Evolutionary conservation across 2,329 filamentous ascomycete genomes (phyloP).

Genomic region (Fusarium compactum): DNA sequence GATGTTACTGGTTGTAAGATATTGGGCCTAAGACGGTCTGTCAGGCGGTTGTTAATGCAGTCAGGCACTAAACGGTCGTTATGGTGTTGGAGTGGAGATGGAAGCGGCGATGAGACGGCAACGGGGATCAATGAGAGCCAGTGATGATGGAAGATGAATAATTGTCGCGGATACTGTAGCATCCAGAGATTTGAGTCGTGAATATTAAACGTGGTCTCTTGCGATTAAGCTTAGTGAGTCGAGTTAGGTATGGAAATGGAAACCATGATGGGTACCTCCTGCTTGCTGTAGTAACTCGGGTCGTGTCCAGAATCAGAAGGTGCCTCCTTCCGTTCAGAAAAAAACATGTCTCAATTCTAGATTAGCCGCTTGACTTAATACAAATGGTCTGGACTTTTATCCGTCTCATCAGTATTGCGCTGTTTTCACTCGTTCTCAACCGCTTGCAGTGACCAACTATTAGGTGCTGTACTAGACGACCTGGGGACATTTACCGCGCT

Average conservation of each 20-base stretch:
- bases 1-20: constrained; percentile 40
- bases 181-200: constrained; percentile 1
- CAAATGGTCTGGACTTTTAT: constrained; percentile 3
- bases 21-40: constrained; percentile 28
- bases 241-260: background rate
- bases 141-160: constrained; percentile 7
- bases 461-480: constrained; percentile 5
- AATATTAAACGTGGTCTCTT: constrained; percentile 8
- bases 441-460: constrained; percentile 5
- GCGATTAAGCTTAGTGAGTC: background rate
- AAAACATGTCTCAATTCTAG: background rate
- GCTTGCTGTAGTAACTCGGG: background rate
- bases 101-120: constrained; percentile 23
- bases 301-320: constrained; percentile 27
- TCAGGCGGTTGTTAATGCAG: constrained; percentile 43
- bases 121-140: constrained; percentile 15
- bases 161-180: constrained; percentile 5
- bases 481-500: constrained; percentile 29
- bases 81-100: constrained; percentile 33
- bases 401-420: constrained; percentile 11
- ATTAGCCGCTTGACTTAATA: constrained; percentile 2
- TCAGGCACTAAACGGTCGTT: constrained; percentile 33
- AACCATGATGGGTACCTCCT: background rate
- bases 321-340: constrained; percentile 1
- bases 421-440: constrained; percentile 26